phyloP scores from a whole-genome alignment of 257 asterid species.

The Lantana camara region DNA sequence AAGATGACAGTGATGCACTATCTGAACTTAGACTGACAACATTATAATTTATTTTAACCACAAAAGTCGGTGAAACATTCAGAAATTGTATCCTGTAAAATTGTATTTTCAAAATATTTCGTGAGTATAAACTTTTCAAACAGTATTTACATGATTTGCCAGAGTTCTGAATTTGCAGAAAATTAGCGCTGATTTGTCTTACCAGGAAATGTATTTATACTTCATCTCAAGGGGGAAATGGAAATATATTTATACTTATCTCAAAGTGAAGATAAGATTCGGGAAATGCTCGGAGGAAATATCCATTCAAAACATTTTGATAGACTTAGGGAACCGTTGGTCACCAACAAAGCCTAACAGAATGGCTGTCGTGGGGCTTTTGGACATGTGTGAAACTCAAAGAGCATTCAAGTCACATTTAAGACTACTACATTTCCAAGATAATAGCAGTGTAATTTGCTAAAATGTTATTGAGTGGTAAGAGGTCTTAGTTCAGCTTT shows the following conservation, averaged over 20 bases:
- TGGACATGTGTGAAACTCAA: background rate
- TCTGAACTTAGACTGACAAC: slow-evolving; percentile 5
- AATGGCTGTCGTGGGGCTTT: no score
- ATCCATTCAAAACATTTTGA: slow-evolving; percentile 11
- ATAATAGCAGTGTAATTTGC: background rate
- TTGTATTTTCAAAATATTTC: background rate
- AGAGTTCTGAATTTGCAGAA: background rate
- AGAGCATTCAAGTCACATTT: background rate
- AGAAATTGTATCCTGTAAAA: background rate
- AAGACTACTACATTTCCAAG: background rate
- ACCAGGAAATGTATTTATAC: background rate
- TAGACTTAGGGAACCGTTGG: no score
- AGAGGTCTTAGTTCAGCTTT: background rate
- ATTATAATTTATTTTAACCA: background rate
- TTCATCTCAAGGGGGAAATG: background rate
- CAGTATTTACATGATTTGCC: slow-evolving; percentile 1
- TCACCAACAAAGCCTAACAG: no score
- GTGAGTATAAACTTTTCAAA: background rate
- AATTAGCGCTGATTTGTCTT: background rate
- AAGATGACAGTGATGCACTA: background rate
- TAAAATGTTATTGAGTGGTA: background rate
- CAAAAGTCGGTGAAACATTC: background rate
- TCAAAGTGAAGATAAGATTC: background rate
- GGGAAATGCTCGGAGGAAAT: background rate
- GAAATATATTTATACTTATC: background rate